Conservation (phyloP, 2,329 filamentous ascomycete genomes). For the Pseudogymnoascus sp. region DNA sequence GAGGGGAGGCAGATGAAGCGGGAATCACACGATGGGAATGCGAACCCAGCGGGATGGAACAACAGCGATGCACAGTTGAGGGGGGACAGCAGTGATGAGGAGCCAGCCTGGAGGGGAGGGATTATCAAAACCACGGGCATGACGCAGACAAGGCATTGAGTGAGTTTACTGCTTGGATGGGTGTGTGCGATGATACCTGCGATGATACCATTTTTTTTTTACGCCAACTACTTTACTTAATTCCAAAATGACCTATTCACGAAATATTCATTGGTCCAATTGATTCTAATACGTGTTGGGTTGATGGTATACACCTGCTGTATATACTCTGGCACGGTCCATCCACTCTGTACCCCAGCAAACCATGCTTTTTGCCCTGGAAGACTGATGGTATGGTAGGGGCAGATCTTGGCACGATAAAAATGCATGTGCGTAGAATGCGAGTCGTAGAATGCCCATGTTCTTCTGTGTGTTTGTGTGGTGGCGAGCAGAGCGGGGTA, state of each 20-base stretch:
- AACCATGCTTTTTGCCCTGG: not conserved
- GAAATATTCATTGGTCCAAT: not conserved
- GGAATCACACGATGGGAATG: not conserved
- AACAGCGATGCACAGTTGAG: slow-evolving; percentile 1
- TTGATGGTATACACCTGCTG: not conserved
- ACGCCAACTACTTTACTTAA: not conserved
- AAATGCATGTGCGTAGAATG: not conserved
- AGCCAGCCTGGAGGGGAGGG: not conserved
- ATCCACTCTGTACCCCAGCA: not conserved
- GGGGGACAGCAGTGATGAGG: not conserved
- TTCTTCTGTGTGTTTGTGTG: not conserved
- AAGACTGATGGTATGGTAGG: not conserved
- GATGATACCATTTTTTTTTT: slow-evolving; percentile 5
- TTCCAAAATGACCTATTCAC: not conserved
- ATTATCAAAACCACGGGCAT: slow-evolving; percentile 4
- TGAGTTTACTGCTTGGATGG: not conserved
- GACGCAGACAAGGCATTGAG: slow-evolving; percentile 3
- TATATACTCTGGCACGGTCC: not conserved
- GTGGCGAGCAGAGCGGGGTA: not conserved
- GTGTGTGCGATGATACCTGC: slow-evolving; percentile 3
- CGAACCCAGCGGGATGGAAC: not conserved
- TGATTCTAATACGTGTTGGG: not conserved
- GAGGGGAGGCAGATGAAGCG: not conserved
- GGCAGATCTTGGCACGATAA: not conserved
- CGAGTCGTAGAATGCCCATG: not conserved